Evolutionary conservation across 805 yeast species (phyloP).

Genomic region (Schwanniomyces sp.): DNA sequence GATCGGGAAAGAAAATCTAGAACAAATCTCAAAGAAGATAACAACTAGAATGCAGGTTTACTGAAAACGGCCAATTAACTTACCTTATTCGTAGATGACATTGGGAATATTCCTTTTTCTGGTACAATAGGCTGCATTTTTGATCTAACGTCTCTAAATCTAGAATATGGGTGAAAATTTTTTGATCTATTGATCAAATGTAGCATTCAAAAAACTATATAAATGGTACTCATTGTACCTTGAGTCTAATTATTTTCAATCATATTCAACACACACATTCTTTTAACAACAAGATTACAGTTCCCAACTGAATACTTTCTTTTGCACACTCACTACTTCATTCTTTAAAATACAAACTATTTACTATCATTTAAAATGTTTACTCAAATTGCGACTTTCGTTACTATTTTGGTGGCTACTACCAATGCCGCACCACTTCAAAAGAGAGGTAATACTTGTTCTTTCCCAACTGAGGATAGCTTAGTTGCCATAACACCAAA

Average conservation of each 20-base stretch:
- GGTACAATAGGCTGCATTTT: neutral
- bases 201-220: neutral
- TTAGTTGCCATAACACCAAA: constrained; percentile 65
- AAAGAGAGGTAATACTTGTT: constrained; percentile 45
- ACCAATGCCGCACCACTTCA: constrained; percentile 22
- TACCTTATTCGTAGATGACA: neutral
- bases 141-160: neutral
- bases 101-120: neutral
- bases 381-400: constrained; percentile 6
- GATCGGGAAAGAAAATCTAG: neutral
- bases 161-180: neutral
- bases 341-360: neutral
- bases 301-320: neutral
- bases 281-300: neutral
- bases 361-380: constrained; percentile 2
- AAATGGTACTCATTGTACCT: neutral
- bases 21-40: neutral
- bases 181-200: neutral
- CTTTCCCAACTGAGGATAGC: constrained; percentile 67
- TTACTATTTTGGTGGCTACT: constrained; percentile 4
- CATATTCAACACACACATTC: neutral
- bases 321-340: neutral
- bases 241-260: neutral
- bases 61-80: neutral
- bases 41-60: neutral